These are phyloP conservation scores for Heritiera littoralis DNA, from an alignment of 345 rosid species.

Conservation along the genomic window DNA sequence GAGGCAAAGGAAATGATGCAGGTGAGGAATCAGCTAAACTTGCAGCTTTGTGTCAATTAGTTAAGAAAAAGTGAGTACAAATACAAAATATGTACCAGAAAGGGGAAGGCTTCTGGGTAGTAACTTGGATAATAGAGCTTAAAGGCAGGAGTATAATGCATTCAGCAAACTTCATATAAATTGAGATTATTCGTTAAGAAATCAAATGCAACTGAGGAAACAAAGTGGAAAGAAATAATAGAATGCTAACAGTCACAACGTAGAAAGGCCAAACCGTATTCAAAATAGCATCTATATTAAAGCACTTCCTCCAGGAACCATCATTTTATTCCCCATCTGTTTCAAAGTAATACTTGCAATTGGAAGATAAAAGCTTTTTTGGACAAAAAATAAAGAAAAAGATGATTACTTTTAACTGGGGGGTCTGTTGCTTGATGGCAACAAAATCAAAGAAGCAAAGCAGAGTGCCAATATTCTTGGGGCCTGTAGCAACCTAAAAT, in stretches of 20 bases:
- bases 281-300: not conserved
- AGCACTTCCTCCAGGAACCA: not conserved
- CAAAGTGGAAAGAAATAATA: not conserved
- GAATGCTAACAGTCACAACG: not conserved
- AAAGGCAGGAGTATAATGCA: not conserved
- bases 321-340: not conserved
- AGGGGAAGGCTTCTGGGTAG: not conserved
- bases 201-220: slow-evolving; percentile 6
- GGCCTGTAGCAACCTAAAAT: not conserved
- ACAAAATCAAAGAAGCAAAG: slow-evolving; percentile 2
- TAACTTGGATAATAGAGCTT: not conserved
- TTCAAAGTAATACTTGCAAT: not conserved
- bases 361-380: not conserved
- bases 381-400: not conserved
- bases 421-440: not conserved
- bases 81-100: not conserved
- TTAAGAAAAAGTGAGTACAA: slow-evolving; percentile 42
- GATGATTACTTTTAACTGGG: not conserved
- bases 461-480: not conserved
- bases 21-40: slow-evolving; percentile 87
- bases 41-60: slow-evolving; percentile 77
- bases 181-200: not conserved
- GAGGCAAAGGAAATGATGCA: slow-evolving; percentile 76
- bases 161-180: not conserved
- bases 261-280: not conserved